Conservation (phyloP, 805 yeast species). For the Metschnikowia lachancei region DNA sequence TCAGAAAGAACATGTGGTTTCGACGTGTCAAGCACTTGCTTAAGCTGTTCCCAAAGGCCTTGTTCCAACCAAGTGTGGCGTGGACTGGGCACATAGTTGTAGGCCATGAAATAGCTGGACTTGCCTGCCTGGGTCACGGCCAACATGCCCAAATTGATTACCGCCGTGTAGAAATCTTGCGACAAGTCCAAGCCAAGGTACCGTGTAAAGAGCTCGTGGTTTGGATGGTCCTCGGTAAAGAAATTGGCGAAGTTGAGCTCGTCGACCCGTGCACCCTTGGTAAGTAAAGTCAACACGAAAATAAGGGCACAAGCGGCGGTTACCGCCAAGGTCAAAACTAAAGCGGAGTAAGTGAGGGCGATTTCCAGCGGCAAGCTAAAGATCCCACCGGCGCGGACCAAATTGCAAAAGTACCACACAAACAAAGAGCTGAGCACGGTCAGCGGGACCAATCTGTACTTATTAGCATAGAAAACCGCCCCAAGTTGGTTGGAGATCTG, state of each 20-base stretch:
- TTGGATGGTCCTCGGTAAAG: conserved; percentile 26
- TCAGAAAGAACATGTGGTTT: neutral
- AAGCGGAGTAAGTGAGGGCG: conserved; percentile 63
- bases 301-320: conserved; percentile 51
- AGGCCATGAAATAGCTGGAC: conserved; percentile 62
- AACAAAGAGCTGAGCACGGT: conserved; percentile 50
- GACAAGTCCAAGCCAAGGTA: conserved; percentile 40
- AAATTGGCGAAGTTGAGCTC: conserved; percentile 39
- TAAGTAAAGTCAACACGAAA: conserved; percentile 56
- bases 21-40: conserved; percentile 1
- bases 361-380: conserved; percentile 54
- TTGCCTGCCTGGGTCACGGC: conserved; percentile 67
- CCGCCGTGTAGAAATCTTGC: conserved; percentile 67
- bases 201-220: conserved; percentile 21
- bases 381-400: conserved; percentile 41
- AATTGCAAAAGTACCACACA: conserved; percentile 37
- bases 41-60: conserved; percentile 7
- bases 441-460: conserved; percentile 62
- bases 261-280: conserved; percentile 44
- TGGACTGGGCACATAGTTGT: conserved; percentile 48
- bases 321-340: conserved; percentile 51
- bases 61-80: conserved; percentile 49
- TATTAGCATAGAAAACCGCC: conserved; percentile 50
- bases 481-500: conserved; percentile 64
- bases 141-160: conserved; percentile 57